Percentiles rank a stretch among this genome's conserved stretches.
Evolutionary conservation across 1,284 basidiomycete genomes (phyloP).

Genomic region (Marasmius sp.): DNA sequence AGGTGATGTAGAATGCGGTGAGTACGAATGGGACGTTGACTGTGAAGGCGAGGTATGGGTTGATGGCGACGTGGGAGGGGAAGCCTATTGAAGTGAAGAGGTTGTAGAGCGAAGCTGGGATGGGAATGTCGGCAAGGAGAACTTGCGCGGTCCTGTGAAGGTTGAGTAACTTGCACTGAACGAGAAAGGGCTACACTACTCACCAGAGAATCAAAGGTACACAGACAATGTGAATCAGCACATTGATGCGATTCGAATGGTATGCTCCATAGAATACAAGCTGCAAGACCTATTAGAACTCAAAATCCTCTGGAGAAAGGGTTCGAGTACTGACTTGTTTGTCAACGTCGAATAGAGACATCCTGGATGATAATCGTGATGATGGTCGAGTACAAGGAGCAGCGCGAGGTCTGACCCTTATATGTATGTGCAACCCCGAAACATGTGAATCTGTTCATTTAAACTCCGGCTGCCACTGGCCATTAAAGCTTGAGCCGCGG

Average conservation of each 20-base stretch:
- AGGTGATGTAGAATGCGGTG: constrained; percentile 58
- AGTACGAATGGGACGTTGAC: constrained; percentile 62
- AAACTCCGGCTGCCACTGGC: too few species aligned
- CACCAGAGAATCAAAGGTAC: constrained; percentile 50
- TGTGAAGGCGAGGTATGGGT: constrained; percentile 69
- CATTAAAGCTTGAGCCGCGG: too few species aligned
- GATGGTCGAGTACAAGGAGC: too few species aligned
- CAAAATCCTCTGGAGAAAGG: not conserved
- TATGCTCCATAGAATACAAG: constrained; percentile 59
- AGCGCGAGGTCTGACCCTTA: too few species aligned
- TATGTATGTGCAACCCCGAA: too few species aligned
- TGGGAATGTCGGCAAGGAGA: constrained; percentile 49
- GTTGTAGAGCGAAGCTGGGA: constrained; percentile 56
- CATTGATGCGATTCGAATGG: constrained; percentile 78
- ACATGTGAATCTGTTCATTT: too few species aligned
- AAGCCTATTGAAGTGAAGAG: constrained; percentile 15
- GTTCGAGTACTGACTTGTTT: not conserved
- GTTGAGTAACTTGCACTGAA: constrained; percentile 1
- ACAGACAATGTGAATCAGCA: constrained; percentile 79
- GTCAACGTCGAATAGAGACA: not conserved
- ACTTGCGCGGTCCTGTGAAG: constrained; percentile 62
- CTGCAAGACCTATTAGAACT: not conserved
- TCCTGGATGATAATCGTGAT: not conserved
- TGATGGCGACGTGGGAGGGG: constrained; percentile 44
- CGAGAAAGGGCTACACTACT: not conserved